phyloP scores from a whole-genome alignment of 2,329 filamentous ascomycete species.

The Xylariaceae sp. region DNA sequence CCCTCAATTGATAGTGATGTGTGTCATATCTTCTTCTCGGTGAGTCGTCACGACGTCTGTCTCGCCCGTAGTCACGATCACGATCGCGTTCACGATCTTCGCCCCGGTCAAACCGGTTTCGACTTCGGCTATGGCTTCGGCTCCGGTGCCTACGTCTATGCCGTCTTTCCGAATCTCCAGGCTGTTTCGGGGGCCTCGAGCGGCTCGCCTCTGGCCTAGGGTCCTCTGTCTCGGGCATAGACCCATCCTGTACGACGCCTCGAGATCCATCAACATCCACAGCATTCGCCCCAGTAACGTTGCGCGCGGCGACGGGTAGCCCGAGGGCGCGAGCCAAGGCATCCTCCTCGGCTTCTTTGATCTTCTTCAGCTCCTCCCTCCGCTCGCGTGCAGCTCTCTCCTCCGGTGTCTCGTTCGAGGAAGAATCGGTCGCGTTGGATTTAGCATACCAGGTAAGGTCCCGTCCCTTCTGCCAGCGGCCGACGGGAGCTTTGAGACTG shows the following conservation, averaged over 20 bases:
- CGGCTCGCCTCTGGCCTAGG: slow-evolving; percentile 20
- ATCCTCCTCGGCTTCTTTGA: slow-evolving; percentile 87
- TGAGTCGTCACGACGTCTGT: slow-evolving; percentile 28
- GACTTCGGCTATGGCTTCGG: slow-evolving; percentile 29
- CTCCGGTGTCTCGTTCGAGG: slow-evolving; percentile 52
- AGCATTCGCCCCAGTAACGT: slow-evolving; percentile 59
- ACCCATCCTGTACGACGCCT: slow-evolving; percentile 21
- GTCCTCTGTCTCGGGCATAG: slow-evolving; percentile 9
- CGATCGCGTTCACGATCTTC: slow-evolving; percentile 24
- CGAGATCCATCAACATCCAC: slow-evolving; percentile 50
- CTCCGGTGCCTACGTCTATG: slow-evolving; percentile 34
- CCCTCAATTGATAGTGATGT: slow-evolving; percentile 28
- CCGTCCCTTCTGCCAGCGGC: slow-evolving; percentile 80
- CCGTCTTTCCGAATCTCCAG: slow-evolving; percentile 30
- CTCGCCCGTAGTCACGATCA: slow-evolving; percentile 29
- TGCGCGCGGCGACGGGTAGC: slow-evolving; percentile 60
- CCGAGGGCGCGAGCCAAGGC: slow-evolving; percentile 80
- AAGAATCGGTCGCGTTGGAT: slow-evolving; percentile 44
- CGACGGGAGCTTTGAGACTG: slow-evolving; percentile 85
- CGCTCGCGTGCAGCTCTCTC: slow-evolving; percentile 56
- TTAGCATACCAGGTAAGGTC: slow-evolving; percentile 62
- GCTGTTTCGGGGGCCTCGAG: slow-evolving; percentile 22
- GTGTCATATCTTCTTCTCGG: slow-evolving; percentile 24
- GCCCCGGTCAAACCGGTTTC: slow-evolving; percentile 24
- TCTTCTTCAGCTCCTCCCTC: slow-evolving; percentile 68